A percentile compares a stretch with the other conserved stretches of the same genome.
These are phyloP conservation scores for Pinus tabuliformis DNA, from an alignment of 75 land plant species.

Conservation along the genomic window DNA sequence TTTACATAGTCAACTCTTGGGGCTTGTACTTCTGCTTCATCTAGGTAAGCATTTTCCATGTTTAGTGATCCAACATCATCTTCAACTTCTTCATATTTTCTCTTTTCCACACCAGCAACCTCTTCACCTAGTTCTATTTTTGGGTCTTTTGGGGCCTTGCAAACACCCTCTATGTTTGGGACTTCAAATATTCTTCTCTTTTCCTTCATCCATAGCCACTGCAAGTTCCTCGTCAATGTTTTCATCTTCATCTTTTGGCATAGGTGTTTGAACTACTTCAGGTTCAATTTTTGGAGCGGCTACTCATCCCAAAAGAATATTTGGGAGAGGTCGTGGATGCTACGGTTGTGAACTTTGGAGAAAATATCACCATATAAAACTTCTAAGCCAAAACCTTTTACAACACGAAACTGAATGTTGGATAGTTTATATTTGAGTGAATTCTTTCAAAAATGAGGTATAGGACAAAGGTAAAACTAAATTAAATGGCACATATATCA, in stretches of 20 bases:
- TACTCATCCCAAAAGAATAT: background rate
- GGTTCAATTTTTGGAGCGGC: conserved; percentile 61
- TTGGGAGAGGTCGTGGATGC: background rate
- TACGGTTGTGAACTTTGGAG: background rate
- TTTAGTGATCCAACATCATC: conserved; percentile 41
- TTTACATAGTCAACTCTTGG: conserved; percentile 27
- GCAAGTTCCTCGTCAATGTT: conserved; percentile 30
- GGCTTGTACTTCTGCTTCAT: conserved; percentile 31
- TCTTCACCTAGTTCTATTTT: conserved; percentile 44
- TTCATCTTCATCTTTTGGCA: conserved; percentile 43
- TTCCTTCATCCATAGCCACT: conserved; percentile 22
- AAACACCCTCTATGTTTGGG: conserved; percentile 42
- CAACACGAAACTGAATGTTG: background rate
- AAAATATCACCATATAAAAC: conserved; percentile 4
- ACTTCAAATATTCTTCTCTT: conserved; percentile 23
- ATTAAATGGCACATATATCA: background rate
- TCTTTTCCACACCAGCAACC: conserved; percentile 48
- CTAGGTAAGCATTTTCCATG: conserved; percentile 43
- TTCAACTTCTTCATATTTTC: conserved; percentile 31
- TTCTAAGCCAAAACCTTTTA: background rate
- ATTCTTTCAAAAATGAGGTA: background rate
- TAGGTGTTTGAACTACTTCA: conserved; percentile 54
- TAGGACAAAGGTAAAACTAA: background rate
- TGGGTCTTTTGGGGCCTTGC: conserved; percentile 39
- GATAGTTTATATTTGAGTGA: background rate